Evolutionary conservation across 805 yeast species (phyloP).

Genomic region (Ogataea zsoltii): DNA sequence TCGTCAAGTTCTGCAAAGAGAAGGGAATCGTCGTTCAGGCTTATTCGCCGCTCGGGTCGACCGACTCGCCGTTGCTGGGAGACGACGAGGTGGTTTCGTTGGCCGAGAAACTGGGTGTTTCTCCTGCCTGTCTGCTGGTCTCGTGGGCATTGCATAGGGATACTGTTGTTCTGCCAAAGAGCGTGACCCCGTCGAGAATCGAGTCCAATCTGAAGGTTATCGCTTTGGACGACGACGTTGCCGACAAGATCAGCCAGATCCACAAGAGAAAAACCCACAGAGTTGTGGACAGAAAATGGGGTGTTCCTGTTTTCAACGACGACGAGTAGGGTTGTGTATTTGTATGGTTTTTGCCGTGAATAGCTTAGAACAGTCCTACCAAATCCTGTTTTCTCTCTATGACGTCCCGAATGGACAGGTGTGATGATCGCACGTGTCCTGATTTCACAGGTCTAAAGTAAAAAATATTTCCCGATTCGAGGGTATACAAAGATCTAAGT

Average conservation of each 20-base stretch:
- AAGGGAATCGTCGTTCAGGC: conserved; percentile 39
- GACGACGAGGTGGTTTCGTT: conserved; percentile 39
- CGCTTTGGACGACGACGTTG: conserved; percentile 36
- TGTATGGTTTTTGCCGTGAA: too few relatives aligned
- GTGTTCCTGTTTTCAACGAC: conserved; percentile 23
- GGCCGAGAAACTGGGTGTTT: conserved; percentile 52
- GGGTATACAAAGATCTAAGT: too few relatives aligned
- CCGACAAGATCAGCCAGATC: conserved; percentile 19
- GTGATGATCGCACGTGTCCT: too few relatives aligned
- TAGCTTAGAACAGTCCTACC: too few relatives aligned
- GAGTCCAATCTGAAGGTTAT: conserved; percentile 34
- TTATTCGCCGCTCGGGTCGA: conserved; percentile 46
- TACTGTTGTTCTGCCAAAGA: conserved; percentile 39
- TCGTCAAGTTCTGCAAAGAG: conserved; percentile 31
- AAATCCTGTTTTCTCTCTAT: too few relatives aligned
- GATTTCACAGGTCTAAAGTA: neutral
- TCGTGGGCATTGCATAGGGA: conserved; percentile 32
- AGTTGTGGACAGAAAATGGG: conserved; percentile 21
- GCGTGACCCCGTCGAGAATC: conserved; percentile 42
- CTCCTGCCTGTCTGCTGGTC: conserved; percentile 55
- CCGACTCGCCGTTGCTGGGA: conserved; percentile 40
- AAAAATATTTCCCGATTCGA: too few relatives aligned
- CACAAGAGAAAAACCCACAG: conserved; percentile 17
- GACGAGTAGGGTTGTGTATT: too few relatives aligned
- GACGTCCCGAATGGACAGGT: too few relatives aligned